Conservation (phyloP, 441 rosid genomes). For the Syzygium malaccense region DNA sequence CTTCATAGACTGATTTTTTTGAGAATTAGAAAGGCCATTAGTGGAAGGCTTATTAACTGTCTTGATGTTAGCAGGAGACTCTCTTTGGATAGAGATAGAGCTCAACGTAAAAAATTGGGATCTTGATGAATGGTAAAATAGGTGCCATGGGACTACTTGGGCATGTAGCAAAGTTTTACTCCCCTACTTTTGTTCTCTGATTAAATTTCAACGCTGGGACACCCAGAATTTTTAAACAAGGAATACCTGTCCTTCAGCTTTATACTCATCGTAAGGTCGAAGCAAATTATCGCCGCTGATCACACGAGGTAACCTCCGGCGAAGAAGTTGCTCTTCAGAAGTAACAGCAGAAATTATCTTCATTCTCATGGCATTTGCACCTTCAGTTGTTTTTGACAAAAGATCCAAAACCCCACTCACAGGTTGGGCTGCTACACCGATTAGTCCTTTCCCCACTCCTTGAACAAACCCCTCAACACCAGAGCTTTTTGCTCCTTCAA, state of each 20-base stretch:
- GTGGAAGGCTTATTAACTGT: neutral
- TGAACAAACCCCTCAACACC: constrained; percentile 99
- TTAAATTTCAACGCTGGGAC: neutral
- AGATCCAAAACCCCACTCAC: constrained; percentile 99
- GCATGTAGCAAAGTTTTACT: neutral
- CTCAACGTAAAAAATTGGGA: neutral
- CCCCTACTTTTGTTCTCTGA: neutral
- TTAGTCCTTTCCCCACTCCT: constrained; percentile 97
- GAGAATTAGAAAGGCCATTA: neutral
- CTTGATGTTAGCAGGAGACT: neutral
- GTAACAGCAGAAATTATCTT: constrained; percentile 94
- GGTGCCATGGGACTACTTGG: neutral
- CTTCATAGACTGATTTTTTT: neutral
- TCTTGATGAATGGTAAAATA: neutral
- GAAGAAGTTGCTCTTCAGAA: constrained; percentile 97
- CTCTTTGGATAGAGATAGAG: neutral
- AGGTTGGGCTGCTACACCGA: constrained; percentile 99
- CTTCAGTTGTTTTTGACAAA: constrained; percentile 97
- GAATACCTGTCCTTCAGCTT: constrained; percentile 89
- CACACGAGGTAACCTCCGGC: constrained; percentile 87
- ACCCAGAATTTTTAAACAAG: neutral
- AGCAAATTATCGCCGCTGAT: constrained; percentile 90
- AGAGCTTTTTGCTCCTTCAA: constrained; percentile 94
- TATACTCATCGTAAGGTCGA: constrained; percentile 78
- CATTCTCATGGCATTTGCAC: constrained; percentile 99